These are phyloP conservation scores for Coemansia sp. DNA, from an alignment of 192 early-diverging fungal species.

Conservation along the genomic window DNA sequence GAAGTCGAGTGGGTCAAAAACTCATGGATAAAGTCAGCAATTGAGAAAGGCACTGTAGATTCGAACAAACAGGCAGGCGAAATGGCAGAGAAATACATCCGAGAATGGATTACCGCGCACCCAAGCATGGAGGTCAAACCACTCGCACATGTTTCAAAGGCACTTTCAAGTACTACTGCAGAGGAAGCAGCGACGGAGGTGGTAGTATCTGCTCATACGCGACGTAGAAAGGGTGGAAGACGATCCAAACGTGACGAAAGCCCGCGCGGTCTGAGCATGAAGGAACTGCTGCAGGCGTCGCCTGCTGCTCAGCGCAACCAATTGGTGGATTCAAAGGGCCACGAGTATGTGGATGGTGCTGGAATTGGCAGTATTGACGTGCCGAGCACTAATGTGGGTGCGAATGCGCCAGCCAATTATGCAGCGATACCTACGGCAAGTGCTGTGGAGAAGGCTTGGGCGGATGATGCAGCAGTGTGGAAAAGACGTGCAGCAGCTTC, in stretches of 20 bases:
- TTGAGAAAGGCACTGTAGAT: slow-evolving; percentile 54
- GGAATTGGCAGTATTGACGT: background rate
- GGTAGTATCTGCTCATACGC: slow-evolving; percentile 1
- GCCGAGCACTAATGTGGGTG: background rate
- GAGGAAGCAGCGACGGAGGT: slow-evolving; percentile 1
- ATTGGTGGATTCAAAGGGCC: background rate
- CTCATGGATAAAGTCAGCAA: slow-evolving; percentile 53
- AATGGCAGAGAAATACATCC: slow-evolving; percentile 40
- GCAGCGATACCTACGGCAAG: background rate
- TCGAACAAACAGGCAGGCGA: slow-evolving; percentile 54
- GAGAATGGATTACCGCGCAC: slow-evolving; percentile 44
- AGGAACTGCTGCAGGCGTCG: slow-evolving; percentile 27
- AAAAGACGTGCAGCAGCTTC: slow-evolving; percentile 13
- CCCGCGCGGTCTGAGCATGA: slow-evolving; percentile 47
- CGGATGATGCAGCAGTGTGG: slow-evolving; percentile 16
- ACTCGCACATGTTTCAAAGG: background rate
- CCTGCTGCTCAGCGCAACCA: background rate
- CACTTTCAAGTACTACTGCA: background rate
- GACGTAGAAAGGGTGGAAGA: slow-evolving; percentile 6
- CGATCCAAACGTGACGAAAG: slow-evolving; percentile 29
- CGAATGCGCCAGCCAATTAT: no score
- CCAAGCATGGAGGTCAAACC: slow-evolving; percentile 40
- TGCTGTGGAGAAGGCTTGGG: background rate
- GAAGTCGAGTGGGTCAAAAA: slow-evolving; percentile 55
- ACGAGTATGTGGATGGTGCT: background rate